Percentiles rank a stretch among this genome's conserved stretches.
Evolutionary conservation across 1,139 yeast genomes (phyloP).

Genomic region (Kodamaea ohmeri): DNA sequence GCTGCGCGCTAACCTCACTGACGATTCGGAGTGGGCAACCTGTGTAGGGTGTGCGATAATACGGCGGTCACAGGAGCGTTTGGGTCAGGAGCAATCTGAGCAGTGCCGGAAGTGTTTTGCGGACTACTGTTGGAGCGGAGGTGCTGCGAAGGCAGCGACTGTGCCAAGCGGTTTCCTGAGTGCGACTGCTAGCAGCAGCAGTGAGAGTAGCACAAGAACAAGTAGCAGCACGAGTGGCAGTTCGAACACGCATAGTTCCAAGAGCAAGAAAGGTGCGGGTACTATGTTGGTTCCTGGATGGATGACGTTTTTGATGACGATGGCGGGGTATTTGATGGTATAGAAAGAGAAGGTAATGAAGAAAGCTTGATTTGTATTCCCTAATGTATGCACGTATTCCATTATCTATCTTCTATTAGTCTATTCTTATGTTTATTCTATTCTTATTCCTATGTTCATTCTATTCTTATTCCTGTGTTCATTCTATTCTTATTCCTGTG

Average conservation of each 20-base stretch:
- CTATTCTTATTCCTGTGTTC: too few relatives aligned
- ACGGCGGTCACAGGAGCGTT: constrained; percentile 42
- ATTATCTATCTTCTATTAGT: too few relatives aligned
- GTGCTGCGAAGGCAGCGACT: constrained; percentile 20
- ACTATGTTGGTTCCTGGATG: neutral
- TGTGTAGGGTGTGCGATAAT: constrained; percentile 50
- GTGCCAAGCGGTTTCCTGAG: constrained; percentile 11
- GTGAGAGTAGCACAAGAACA: neutral
- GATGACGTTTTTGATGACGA: neutral
- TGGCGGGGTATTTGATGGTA: neutral
- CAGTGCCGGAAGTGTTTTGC: constrained; percentile 41
- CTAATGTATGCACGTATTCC: too few relatives aligned
- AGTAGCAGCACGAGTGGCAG: neutral
- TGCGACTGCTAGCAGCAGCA: neutral
- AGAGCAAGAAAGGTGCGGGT: neutral
- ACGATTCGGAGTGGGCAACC: constrained; percentile 38
- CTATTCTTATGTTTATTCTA: too few relatives aligned
- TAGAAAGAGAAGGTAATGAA: neutral
- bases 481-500: too few relatives aligned
- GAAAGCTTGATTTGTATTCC: too few relatives aligned
- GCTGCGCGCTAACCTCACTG: constrained; percentile 34
- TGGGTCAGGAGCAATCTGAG: constrained; percentile 35
- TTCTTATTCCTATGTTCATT: too few relatives aligned
- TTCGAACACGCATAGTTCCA: neutral
- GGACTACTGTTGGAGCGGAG: constrained; percentile 41